Evolutionary conservation across 1,284 basidiomycete genomes (phyloP), one percentile per base, ranked within the genome.

Genomic region (Ustilago vetiveriae): DNA sequence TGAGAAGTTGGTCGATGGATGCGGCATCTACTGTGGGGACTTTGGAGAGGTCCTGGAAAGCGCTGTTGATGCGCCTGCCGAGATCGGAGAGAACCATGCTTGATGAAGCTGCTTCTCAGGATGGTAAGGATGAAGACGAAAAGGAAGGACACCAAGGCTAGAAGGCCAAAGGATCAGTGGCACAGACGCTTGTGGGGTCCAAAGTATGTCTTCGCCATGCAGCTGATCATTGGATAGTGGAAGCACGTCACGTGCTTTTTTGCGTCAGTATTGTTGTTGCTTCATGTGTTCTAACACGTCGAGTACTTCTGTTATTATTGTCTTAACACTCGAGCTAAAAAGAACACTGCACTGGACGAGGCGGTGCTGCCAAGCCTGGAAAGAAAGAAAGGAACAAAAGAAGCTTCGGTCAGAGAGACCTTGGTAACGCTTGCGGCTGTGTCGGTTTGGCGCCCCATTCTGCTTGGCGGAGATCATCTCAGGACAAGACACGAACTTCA

Each of bases 1-100:
- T 98, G 71, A 99, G 88, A 13, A 93, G 89, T 21, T 65, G 67
- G 41, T 82, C 80, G 49, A 82, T 67, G 10, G 80, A 67, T 6
- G 88, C 88, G 85, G 98, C 95, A 77, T 98, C 89, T 42, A 94
- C 92, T 27, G 66, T 74, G 23, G 53, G 63, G 9, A 90, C 90
- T 68, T 90, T 88, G 73, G 90, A 92, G 63, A 98, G 88, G 53
- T 94, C 92, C 23, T 91, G 91, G 58, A 98, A 88, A 35, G 96
- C 95, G 57, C 90, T 89, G 83, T 96, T 96, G 83, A 98, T 90
- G 82, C 90, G 92, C 75, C 91, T 88, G 64, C 95, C 96, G 60
- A 99, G 87, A 85, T 98, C 95, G 72, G 92, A 92, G 80, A 98
- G 87, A 82, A 99, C 96, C 95, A 98, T 96, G 33, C n/a, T 53